These are phyloP conservation scores for Schizothecium vesticola DNA, from an alignment of 495 filamentous ascomycete genomes.

Conservation along the genomic window DNA sequence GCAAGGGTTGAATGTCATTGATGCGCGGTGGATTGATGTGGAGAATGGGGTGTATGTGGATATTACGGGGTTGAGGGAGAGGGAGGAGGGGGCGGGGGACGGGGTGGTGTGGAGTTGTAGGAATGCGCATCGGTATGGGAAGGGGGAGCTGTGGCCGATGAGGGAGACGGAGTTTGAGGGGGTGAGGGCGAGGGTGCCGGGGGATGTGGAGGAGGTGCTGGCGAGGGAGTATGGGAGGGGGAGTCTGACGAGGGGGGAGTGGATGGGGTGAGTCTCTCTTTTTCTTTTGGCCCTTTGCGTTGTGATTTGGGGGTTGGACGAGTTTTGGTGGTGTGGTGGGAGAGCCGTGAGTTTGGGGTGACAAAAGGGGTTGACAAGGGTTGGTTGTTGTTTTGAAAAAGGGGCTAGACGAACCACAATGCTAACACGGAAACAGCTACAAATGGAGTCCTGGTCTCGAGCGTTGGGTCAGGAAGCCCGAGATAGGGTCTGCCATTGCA, in stretches of 20 bases:
- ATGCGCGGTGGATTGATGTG: constrained; percentile 78
- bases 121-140: constrained; percentile 68
- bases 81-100: constrained; percentile 50
- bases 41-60: constrained; percentile 78
- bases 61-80: constrained; percentile 73
- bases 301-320: not conserved
- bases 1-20: constrained; percentile 73
- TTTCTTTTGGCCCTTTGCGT: not conserved
- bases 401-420: not conserved
- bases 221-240: constrained; percentile 67
- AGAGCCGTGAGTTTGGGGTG: constrained; percentile 28
- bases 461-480: not conserved
- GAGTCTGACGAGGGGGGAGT: constrained; percentile 59
- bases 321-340: not conserved
- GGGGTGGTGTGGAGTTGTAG: constrained; percentile 68
- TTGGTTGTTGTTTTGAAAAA: not conserved
- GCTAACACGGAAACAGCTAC: not conserved
- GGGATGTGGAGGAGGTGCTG: constrained; percentile 65
- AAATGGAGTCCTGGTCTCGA: not conserved
- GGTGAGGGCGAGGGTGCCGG: constrained; percentile 68
- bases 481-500: not conserved
- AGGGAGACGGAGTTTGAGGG: constrained; percentile 74
- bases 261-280: constrained; percentile 50
- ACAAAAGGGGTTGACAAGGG: constrained; percentile 25
- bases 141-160: constrained; percentile 71